Percentiles rank a stretch among this genome's conserved stretches.
These are phyloP conservation scores for Dactylorhiza incarnata DNA, from an alignment of 106 monocot species.

Conservation along the genomic window DNA sequence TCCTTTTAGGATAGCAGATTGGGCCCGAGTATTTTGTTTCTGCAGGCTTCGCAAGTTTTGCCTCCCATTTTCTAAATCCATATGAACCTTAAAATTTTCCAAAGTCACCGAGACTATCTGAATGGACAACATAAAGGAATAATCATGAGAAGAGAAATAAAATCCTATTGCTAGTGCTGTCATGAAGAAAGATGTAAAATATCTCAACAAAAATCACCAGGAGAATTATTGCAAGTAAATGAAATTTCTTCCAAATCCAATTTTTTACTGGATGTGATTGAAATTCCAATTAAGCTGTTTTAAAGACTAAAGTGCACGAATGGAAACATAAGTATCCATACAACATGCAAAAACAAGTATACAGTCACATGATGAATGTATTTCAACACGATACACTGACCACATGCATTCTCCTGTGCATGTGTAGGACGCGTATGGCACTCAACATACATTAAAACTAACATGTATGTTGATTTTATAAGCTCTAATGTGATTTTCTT, in stretches of 20 bases:
- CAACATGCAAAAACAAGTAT: neutral
- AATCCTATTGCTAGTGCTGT: neutral
- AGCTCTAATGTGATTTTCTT: neutral
- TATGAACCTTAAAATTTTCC: conserved; percentile 46
- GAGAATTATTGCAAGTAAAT: neutral
- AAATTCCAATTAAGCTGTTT: neutral
- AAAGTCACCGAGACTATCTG: conserved; percentile 67
- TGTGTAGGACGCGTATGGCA: neutral
- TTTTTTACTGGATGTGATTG: neutral
- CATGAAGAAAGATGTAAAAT: neutral
- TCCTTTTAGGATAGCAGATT: conserved; percentile 7
- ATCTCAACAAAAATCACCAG: neutral
- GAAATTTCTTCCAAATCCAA: neutral
- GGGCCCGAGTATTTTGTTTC: conserved; percentile 5
- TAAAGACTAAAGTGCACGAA: neutral
- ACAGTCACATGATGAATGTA: neutral
- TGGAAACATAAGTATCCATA: neutral
- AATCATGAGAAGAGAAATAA: conserved; percentile 4
- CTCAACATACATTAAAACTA: neutral
- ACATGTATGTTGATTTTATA: neutral
- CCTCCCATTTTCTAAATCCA: conserved; percentile 21
- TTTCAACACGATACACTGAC: neutral
- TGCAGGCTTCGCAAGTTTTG: conserved; percentile 8
- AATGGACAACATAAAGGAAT: conserved; percentile 8
- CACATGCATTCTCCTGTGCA: neutral